Conservation (phyloP, 495 filamentous ascomycete genomes). For the Chaetomium tenue region DNA sequence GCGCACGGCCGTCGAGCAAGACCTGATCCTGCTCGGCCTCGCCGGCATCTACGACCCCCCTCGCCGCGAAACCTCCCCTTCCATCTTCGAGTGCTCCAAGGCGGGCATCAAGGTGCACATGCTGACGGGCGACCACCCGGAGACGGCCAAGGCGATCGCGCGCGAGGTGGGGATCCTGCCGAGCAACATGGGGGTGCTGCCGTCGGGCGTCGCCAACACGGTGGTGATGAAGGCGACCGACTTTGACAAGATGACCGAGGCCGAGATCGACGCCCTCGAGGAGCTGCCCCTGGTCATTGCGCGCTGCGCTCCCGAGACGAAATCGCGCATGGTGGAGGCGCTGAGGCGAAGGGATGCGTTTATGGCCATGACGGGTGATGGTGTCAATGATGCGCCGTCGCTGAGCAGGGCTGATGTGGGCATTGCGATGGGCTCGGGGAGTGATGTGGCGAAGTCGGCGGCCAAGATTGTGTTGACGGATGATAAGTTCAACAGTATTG, state of each 20-base stretch:
- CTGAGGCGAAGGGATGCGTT: conserved; percentile 60
- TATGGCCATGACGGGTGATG: conserved; percentile 70
- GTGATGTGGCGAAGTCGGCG: conserved; percentile 87
- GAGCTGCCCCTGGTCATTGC: conserved; percentile 65
- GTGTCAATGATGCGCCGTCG: conserved; percentile 82
- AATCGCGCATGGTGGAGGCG: conserved; percentile 66
- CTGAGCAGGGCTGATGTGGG: conserved; percentile 76
- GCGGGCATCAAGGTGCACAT: conserved; percentile 79
- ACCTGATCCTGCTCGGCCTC: conserved; percentile 65
- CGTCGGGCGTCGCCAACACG: conserved; percentile 52
- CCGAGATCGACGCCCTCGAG: conserved; percentile 56
- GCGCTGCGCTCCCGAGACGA: conserved; percentile 64
- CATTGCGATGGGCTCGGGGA: conserved; percentile 84
- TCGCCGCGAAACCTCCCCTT: conserved; percentile 63
- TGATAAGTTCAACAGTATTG: conserved; percentile 83
- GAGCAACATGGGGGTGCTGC: conserved; percentile 52
- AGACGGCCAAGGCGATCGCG: conserved; percentile 73
- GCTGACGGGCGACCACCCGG: conserved; percentile 76
- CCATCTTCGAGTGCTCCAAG: conserved; percentile 61
- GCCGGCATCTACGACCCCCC: conserved; percentile 74
- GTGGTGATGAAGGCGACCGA: conserved; percentile 63
- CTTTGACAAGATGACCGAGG: conserved; percentile 60
- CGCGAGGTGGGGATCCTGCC: conserved; percentile 73
- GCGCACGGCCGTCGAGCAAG: conserved; percentile 52
- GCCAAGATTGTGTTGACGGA: conserved; percentile 85